Base-by-base conservation (phyloP, 176 grass and related monocot species). In the Ananas comosus region DNA sequence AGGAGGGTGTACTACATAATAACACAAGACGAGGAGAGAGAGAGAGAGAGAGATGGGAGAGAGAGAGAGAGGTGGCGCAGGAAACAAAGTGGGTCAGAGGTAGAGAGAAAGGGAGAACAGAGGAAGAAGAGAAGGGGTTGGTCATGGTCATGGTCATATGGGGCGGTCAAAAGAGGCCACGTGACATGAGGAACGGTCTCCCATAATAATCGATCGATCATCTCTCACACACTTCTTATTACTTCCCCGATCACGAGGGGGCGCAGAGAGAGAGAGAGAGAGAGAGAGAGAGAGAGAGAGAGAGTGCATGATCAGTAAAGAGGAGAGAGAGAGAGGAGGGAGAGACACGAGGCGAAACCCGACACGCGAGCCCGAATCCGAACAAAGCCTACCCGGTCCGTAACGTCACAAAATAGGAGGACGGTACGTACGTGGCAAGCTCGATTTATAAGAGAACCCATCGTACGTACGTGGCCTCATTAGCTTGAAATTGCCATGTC, bases 161-260 rank as follows among this genome's bases (percentile, higher is more conserved):
- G 74, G 80, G 51, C 80, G 88, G 93, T 97, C 93, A 97, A 97
- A 97, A 92, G 88, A 74, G 72, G 81, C 80, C 93, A 97, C 84
- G 93, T 97, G 93, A 97, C 81, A 52, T 65, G 16, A 29, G 82
- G 87, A 99, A 90, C 94, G 93, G 80, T 90, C 89, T 84, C 83
- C 93, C 65, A 97, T 65, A 42, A 79, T 86, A 78, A 54, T 73
- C 51, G 33, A 42, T 42, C 33, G 33, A 42, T 42, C 33, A 42
- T 42, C 68, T 69, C 61, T 71, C 53, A 10, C 29, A 52, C 64
- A 18, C 66, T 10, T 42, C 59, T 65, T 75, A 69, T 76, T 80
- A 56, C 74, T 83, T 85, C 73, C 54, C 65, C 93, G 82, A 92
- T 97, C 93, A 97, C 93, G 89, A 97, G 33, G 93, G 89, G 75